These are phyloP conservation scores for Jackrogersella minutella DNA, from an alignment of 495 filamentous ascomycete species.

Conservation along the genomic window DNA sequence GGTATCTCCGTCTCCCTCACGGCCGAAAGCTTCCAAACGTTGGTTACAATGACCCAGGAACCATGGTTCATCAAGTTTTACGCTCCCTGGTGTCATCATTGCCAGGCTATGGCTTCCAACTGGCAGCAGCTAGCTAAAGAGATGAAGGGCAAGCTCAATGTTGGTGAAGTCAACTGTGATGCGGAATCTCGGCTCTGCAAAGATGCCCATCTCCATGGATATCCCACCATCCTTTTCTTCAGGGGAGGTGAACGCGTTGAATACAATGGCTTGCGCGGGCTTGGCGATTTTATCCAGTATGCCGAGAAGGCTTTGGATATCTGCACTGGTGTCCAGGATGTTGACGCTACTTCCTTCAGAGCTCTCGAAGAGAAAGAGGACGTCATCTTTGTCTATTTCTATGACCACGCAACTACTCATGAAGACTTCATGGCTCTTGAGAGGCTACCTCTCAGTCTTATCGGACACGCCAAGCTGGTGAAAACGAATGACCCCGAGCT, in stretches of 20 bases:
- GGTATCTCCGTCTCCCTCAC: slow-evolving; percentile 79
- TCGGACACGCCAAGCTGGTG: slow-evolving; percentile 90
- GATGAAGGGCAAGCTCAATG: slow-evolving; percentile 84
- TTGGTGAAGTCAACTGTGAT: slow-evolving; percentile 97
- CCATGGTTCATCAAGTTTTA: slow-evolving; percentile 99
- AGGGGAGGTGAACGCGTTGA: slow-evolving; percentile 89
- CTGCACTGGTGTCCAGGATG: slow-evolving; percentile 77
- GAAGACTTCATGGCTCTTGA: slow-evolving; percentile 94
- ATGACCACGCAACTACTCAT: slow-evolving; percentile 88
- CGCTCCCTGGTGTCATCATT: slow-evolving; percentile 96
- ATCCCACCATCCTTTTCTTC: slow-evolving; percentile 93
- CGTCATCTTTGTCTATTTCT: slow-evolving; percentile 96
- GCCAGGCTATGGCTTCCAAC: slow-evolving; percentile 87
- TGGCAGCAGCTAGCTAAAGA: slow-evolving; percentile 91
- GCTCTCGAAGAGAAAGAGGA: slow-evolving; percentile 91
- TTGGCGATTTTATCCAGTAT: slow-evolving; percentile 88
- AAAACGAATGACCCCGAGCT: slow-evolving; percentile 81
- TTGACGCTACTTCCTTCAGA: slow-evolving; percentile 78
- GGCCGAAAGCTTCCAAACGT: slow-evolving; percentile 84
- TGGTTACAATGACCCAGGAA: slow-evolving; percentile 85
- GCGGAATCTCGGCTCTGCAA: slow-evolving; percentile 84
- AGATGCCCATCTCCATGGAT: slow-evolving; percentile 78
- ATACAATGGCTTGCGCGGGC: slow-evolving; percentile 89
- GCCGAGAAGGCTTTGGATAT: slow-evolving; percentile 85
- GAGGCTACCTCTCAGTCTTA: slow-evolving; percentile 80